Evolutionary conservation across 176 grass and related monocot genomes (phyloP), one percentile per base, ranked within the genome.

Genomic region (Typha latifolia): DNA sequence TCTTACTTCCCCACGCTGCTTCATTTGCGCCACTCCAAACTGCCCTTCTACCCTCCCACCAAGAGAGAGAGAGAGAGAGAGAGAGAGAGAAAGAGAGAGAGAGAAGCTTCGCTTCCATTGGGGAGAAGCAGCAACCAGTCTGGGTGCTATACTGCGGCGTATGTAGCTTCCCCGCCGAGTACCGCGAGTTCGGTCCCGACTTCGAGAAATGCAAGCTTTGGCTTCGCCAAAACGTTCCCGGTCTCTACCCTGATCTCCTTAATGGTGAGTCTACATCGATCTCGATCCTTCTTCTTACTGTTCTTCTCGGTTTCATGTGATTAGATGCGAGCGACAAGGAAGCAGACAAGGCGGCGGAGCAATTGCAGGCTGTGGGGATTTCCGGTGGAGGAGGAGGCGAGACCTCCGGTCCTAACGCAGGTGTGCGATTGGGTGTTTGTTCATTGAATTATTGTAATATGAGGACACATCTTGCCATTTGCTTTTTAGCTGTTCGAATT

Each of bases 181-280:
- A 99, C 89, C 94, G 95, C 81, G 95, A 99, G 86, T 99, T 99
- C 74, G 86, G 89, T n/a, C 77, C 95, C 31, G 95, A 99, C 80
- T 99, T 99, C 82, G 86, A 94, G 74, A 85, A 82, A 79, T 99
- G 95, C 79, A 99, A 99, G 71, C 95, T 84, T 34, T 99, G 95
- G 95, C 89, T 99, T 14, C 95, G 86, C 76, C 70, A 72, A 11
- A 66, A 99, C 71, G 95, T 84, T 7, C 86, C 95, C 14, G 79
- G 88, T 43, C 86, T 99, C 71, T 94, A 94, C 78, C 89, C 95
- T 7, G 95, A 87, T 61, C 81, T 89, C 19, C 87, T 90, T 47
- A 14, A 84, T 69, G 79, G 62, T 14, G 16, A 21, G 22, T 82
- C 82, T 19, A 59, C 77, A 67, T 47, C 53, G n/a, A 77, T 49